phyloP scores from a whole-genome alignment of 176 grass and related monocot species.

The Thinopyrum elongatum region DNA sequence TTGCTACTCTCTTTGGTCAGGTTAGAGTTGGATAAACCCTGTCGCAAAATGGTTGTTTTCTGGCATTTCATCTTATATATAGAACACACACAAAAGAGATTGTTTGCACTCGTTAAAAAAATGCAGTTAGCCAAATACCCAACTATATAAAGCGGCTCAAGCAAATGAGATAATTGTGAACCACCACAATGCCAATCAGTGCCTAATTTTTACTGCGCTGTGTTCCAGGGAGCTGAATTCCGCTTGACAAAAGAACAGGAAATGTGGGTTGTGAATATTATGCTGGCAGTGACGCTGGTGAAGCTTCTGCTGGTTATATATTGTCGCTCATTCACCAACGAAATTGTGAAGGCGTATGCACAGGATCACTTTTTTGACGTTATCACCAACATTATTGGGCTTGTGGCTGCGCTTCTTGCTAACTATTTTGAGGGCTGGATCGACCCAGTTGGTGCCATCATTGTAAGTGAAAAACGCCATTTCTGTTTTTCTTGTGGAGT shows the following conservation, averaged over 20 bases:
- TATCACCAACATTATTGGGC: constrained; percentile 62
- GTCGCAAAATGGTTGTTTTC: not conserved
- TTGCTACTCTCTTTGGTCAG: not conserved
- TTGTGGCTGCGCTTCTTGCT: constrained; percentile 58
- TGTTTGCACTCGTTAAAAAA: not conserved
- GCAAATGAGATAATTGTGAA: not conserved
- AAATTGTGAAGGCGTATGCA: constrained; percentile 77
- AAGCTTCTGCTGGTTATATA: constrained; percentile 61
- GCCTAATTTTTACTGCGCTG: not conserved
- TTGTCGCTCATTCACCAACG: constrained; percentile 61
- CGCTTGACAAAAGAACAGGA: constrained; percentile 63
- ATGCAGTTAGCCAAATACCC: not conserved
- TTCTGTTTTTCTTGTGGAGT: not conserved
- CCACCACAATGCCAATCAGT: not conserved
- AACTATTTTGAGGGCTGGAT: constrained; percentile 59
- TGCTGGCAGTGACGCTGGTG: constrained; percentile 64
- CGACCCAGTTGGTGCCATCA: constrained; percentile 58
- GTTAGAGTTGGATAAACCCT: not conserved
- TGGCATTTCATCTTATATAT: not conserved
- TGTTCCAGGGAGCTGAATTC: constrained; percentile 46
- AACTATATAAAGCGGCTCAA: not conserved
- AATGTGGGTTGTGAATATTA: constrained; percentile 68
- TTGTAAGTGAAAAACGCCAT: constrained; percentile 47
- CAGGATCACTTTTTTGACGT: constrained; percentile 80
- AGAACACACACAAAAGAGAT: not conserved